Conservation (phyloP, 768 basidiomycete species). For the Amanita subjunquillea region DNA sequence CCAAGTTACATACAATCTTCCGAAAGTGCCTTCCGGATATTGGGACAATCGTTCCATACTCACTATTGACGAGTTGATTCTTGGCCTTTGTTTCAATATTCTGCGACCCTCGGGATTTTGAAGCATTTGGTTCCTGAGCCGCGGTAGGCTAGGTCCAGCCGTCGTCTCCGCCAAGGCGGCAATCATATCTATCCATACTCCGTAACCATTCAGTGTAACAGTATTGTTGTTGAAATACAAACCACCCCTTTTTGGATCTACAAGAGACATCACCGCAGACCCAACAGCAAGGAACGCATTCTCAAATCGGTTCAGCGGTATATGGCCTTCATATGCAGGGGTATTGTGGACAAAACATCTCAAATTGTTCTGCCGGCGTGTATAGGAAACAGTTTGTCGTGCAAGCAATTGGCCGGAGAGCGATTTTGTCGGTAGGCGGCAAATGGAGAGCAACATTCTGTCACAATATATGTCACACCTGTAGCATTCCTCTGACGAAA, state of each 20-base stretch:
- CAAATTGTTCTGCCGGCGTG: background rate
- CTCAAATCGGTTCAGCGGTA: conserved; percentile 76
- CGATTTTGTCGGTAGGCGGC: background rate
- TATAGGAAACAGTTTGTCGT: background rate
- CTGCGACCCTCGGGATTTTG: conserved; percentile 71
- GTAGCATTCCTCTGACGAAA: background rate
- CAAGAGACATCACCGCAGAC: conserved; percentile 72
- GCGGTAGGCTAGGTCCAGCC: conserved; percentile 67
- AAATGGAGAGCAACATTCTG: background rate
- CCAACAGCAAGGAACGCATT: conserved; percentile 80
- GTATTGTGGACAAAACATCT: conserved; percentile 13
- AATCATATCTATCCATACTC: conserved; percentile 65
- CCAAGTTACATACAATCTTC: conserved; percentile 83
- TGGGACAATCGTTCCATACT: conserved; percentile 56
- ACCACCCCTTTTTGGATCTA: conserved; percentile 82
- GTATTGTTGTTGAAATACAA: conserved; percentile 16
- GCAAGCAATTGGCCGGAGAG: background rate
- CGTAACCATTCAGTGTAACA: conserved; percentile 4
- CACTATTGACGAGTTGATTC: conserved; percentile 67
- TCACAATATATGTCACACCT: background rate
- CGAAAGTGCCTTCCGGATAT: conserved; percentile 75
- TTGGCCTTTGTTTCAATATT: conserved; percentile 77
- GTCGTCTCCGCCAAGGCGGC: conserved; percentile 93
- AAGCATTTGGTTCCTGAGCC: conserved; percentile 70
- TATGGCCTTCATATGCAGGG: conserved; percentile 67